Evolutionary conservation across 2,329 filamentous ascomycete species (phyloP).

Genomic region (Mycosphaerella arachidis): DNA sequence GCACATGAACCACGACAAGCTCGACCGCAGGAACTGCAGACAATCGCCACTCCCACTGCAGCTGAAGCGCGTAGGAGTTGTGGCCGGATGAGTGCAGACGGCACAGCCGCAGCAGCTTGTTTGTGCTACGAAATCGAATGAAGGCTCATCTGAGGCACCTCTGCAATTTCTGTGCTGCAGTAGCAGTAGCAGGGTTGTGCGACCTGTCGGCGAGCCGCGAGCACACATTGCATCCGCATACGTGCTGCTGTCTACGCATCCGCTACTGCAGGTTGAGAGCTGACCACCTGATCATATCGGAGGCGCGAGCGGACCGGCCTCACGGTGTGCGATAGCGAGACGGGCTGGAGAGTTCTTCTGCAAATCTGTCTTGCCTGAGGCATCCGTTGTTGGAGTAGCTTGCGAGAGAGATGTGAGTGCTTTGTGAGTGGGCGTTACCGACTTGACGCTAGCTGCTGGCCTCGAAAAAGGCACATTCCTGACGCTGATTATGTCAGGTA

Average conservation of each 20-base stretch:
- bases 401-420: too few species aligned
- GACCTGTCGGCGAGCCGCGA: not conserved
- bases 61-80: not conserved
- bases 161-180: too few species aligned
- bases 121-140: not conserved
- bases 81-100: not conserved
- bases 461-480: too few species aligned
- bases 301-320: not conserved
- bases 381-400: too few species aligned
- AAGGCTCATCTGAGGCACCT: not conserved
- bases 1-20: not conserved
- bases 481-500: not conserved
- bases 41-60: not conserved
- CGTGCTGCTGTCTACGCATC: not conserved
- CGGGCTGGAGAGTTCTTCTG: too few species aligned
- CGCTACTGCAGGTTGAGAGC: not conserved
- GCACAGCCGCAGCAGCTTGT: not conserved
- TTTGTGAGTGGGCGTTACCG: too few species aligned
- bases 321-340: too few species aligned
- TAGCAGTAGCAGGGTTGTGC: not conserved
- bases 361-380: not conserved
- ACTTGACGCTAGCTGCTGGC: too few species aligned
- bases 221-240: not conserved
- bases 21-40: not conserved
- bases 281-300: not conserved